Percentiles rank a stretch among this genome's conserved stretches.
These are phyloP conservation scores for Colletotrichum horii DNA, from an alignment of 2,329 filamentous ascomycete genomes.

Conservation along the genomic window DNA sequence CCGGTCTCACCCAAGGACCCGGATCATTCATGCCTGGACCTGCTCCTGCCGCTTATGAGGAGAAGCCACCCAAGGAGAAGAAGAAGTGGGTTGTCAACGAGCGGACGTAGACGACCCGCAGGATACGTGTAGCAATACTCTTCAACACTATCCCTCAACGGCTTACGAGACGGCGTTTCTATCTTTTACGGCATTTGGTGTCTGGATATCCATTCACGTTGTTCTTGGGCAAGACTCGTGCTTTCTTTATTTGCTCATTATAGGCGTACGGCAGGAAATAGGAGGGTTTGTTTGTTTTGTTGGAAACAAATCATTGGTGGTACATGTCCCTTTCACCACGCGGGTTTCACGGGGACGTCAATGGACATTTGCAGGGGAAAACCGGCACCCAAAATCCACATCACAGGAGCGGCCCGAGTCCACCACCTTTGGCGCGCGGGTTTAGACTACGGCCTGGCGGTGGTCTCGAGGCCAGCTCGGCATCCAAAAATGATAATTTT, in stretches of 20 bases:
- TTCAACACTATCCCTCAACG: constrained; percentile 2
- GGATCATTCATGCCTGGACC: constrained; percentile 38
- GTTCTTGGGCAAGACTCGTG: constrained; percentile 5
- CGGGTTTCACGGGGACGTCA: neutral
- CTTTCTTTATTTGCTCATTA: neutral
- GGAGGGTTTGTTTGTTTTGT: neutral
- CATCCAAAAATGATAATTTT: constrained; percentile 9
- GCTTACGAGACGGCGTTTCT: constrained; percentile 20
- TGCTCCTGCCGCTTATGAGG: constrained; percentile 32
- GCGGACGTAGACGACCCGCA: constrained; percentile 40
- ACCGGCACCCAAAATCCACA: neutral
- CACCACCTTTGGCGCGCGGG: neutral
- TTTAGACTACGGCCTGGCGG: neutral
- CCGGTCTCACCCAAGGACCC: constrained; percentile 28
- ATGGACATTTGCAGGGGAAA: neutral
- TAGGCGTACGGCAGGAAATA: constrained; percentile 14
- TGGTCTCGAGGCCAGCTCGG: neutral
- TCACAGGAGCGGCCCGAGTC: neutral
- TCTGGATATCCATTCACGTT: constrained; percentile 10
- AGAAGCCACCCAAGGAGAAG: constrained; percentile 45
- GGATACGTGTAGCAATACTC: neutral
- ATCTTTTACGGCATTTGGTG: constrained; percentile 10
- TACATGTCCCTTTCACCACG: neutral
- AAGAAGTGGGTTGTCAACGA: constrained; percentile 53
- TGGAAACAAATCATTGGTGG: neutral